Evolutionary conservation across 306 rosid species (phyloP), one percentile per base, ranked within the genome.

Genomic region (Aeschynomene evenia): DNA sequence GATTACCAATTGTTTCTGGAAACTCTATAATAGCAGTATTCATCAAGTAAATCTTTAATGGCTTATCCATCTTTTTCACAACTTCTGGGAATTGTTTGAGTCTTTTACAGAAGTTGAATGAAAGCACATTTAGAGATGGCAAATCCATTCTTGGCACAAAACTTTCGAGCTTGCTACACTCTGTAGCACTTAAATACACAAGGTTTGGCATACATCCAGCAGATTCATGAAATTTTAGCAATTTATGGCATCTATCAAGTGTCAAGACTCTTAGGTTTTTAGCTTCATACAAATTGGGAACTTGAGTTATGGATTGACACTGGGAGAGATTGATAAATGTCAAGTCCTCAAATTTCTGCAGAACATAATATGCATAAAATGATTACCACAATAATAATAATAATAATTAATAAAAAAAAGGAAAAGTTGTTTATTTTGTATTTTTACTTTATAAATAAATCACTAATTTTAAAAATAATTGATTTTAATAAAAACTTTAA

Each of bases 181-280:
- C 74, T 10, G 54, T 37, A 4, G 64, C 54, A 39, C 64, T 69
- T 69, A 69, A 39, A 54, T 69, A 40, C 7, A 54, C 64, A 19
- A 69, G 64, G 1, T 54, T 69, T 1, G 54, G 9, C 54, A 48
- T 7, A 48, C 3, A 40, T 40, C 48, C 48, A 40, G 13, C 15
- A 1, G 48, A 40, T 40, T 48, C 19, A 15, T 48, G 23, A 19
- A 48, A 33, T 14, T n/a, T 9, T 8, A 69, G 36, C 16, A 69
- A 1, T 21, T 18, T 37, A 1, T 2, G 0, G 16, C 53, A 68
- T 0, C 16, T 1, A 1, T 0, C 3, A n/a, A 53, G 5, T 15
- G 3, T 2, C 21, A 69, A 69, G 39, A 1, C 7, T 7, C 5
- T 43, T 9, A 69, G 6, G 23, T 12, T 53, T 37, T 39, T 43